Evolutionary conservation across 768 basidiomycete species (phyloP), one percentile per base, ranked within the genome.

Genomic region (Saitozyma podzolica): DNA sequence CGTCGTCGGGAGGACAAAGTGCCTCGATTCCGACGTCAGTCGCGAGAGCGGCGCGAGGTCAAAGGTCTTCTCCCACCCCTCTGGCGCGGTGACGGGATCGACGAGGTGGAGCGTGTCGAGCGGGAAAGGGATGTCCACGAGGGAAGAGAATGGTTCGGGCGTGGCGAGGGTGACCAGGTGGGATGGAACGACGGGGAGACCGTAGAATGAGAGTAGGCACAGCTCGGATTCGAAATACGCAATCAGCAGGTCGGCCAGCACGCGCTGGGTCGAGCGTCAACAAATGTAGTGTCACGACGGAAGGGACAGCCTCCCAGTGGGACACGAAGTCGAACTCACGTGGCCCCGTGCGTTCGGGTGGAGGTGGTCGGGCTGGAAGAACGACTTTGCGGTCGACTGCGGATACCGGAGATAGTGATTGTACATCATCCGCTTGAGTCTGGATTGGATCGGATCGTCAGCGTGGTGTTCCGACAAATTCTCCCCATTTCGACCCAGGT

Each of bases 321-420:
- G 45, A 9, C 10, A 37, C n/a, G 51, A 48, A 54, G 20, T 47
- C 16, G 37, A 11, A 66, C 73, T 70, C 59, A 78, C 77, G 66
- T 78, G 77, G 0, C 77, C 77, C 10, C 77, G 50, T 8, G 73
- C 75, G 58, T 78, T 78, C 3, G 77, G 77, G 68, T 78, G 77
- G 14, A 78, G 53, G 29, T 59, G 42, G 57, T 78, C 77, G 16
- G 58, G 57, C 45, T 73, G 69, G 57, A 65, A 78, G 63, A 78
- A 78, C 3, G 72, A 48, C 61, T 71, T 55, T 0, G 68, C 56
- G 1, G 70, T 70, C 10, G 68, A 69, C 40, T 72, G 42, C 4
- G 77, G 77, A 58, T 59, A 78, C 14, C 76, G 56, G 39, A 78
- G 61, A 57, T 76, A 78, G 54, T 71, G 66, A 42, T 78, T 74